Conservation (phyloP, 2,329 filamentous ascomycete genomes). For the Lecanosticta acicola region DNA sequence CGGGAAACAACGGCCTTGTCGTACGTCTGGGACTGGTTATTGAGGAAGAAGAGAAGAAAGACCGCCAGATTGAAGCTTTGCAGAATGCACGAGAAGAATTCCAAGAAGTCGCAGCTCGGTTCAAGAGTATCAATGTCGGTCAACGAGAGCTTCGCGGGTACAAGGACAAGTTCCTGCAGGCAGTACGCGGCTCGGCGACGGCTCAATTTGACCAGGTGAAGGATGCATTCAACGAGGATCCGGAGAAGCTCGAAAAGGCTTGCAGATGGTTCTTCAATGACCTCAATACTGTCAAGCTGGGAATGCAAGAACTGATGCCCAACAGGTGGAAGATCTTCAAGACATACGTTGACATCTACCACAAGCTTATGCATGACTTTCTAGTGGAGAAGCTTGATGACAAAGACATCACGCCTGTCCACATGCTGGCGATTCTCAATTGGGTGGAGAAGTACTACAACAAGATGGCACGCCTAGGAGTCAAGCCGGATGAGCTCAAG, state of each 20-base stretch:
- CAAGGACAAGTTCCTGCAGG: constrained; percentile 88
- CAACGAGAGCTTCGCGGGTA: constrained; percentile 90
- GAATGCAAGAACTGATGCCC: constrained; percentile 86
- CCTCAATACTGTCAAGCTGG: constrained; percentile 85
- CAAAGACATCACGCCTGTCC: constrained; percentile 73
- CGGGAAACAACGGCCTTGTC: constrained; percentile 81
- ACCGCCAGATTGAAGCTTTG: constrained; percentile 81
- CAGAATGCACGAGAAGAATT: constrained; percentile 95
- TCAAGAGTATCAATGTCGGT: constrained; percentile 84
- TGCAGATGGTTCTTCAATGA: constrained; percentile 98
- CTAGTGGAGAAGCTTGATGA: constrained; percentile 78
- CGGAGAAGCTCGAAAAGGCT: constrained; percentile 74
- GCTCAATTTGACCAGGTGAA: constrained; percentile 67
- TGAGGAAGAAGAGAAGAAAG: constrained; percentile 93
- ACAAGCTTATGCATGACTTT: constrained; percentile 92
- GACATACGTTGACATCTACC: constrained; percentile 86
- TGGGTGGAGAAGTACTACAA: constrained; percentile 95
- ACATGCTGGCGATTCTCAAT: constrained; percentile 85
- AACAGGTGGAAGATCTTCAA: constrained; percentile 95
- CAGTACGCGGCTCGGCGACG: constrained; percentile 67
- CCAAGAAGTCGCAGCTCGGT: constrained; percentile 84
- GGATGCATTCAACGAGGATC: constrained; percentile 75
- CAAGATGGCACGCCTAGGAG: constrained; percentile 88
- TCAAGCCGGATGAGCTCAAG: constrained; percentile 65
- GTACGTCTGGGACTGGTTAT: constrained; percentile 89